Conservation (phyloP, 176 grass and related monocot genomes). For the Musa troglodytarum region DNA sequence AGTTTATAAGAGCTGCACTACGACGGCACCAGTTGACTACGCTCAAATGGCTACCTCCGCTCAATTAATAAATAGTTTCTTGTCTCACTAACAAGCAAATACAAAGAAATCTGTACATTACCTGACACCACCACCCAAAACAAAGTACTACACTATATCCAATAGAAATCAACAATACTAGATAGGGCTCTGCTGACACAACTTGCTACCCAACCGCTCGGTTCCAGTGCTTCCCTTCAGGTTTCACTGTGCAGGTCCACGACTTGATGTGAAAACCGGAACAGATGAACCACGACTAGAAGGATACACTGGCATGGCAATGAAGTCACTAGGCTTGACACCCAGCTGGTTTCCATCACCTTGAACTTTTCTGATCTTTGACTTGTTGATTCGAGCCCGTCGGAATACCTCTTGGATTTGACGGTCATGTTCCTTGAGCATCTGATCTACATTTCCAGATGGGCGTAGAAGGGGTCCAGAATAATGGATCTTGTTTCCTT, state of each 20-base stretch:
- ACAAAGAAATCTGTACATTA: conserved; percentile 8
- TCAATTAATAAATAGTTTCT: not conserved
- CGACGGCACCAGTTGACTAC: not conserved
- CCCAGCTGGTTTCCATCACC: conserved; percentile 37
- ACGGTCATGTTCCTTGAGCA: conserved; percentile 96
- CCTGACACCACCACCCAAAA: conserved; percentile 4
- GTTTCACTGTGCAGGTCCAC: conserved; percentile 19
- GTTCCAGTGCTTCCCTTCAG: not conserved
- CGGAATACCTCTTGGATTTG: conserved; percentile 83
- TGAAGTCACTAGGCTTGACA: conserved; percentile 42
- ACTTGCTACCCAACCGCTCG: not conserved
- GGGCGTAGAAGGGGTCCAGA: conserved; percentile 68
- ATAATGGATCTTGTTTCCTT: conserved; percentile 89
- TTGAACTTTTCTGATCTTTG: conserved; percentile 47
- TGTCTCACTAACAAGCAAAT: not conserved
- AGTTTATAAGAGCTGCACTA: conserved; percentile 5
- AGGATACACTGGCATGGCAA: conserved; percentile 65
- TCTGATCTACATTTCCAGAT: conserved; percentile 72
- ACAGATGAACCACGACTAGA: conserved; percentile 45
- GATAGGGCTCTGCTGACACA: not conserved
- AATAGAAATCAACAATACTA: not conserved
- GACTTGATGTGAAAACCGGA: conserved; percentile 17
- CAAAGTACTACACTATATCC: conserved; percentile 1
- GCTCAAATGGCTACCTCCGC: not conserved
- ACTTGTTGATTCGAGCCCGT: conserved; percentile 61